Conservation (phyloP, 2,329 filamentous ascomycete species). For the Verticillium longisporum region DNA sequence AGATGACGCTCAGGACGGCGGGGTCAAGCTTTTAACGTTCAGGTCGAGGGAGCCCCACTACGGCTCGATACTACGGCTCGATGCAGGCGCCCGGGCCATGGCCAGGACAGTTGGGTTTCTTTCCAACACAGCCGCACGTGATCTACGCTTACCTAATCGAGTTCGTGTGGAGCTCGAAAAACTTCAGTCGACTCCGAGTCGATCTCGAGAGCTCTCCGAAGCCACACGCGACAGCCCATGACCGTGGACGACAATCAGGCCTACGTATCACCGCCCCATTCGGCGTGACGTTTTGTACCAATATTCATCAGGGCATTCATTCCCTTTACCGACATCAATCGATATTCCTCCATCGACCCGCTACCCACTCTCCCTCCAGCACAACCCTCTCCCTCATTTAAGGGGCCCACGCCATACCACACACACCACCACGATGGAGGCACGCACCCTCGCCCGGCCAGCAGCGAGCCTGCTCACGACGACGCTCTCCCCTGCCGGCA, state of each 20-base stretch:
- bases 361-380: not conserved
- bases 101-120: not conserved
- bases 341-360: not conserved
- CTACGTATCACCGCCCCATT: not conserved
- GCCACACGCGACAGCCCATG: not conserved
- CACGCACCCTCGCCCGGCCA: slow-evolving; percentile 26
- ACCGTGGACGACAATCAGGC: not conserved
- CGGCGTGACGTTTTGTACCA: not conserved
- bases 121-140: not conserved
- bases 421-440: slow-evolving; percentile 22
- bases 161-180: not conserved
- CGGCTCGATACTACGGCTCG: not conserved
- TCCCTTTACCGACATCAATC: not conserved
- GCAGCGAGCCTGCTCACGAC: slow-evolving; percentile 22
- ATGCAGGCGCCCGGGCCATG: not conserved
- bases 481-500: slow-evolving; percentile 16
- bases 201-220: not conserved
- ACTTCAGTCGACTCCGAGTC: not conserved
- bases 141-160: not conserved
- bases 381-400: not conserved
- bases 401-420: not conserved
- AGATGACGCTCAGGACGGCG: not conserved
- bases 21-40: not conserved
- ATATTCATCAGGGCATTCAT: not conserved
- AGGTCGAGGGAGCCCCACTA: not conserved